Conservation (phyloP, 495 filamentous ascomycete species). For the Tuber aestivum region DNA sequence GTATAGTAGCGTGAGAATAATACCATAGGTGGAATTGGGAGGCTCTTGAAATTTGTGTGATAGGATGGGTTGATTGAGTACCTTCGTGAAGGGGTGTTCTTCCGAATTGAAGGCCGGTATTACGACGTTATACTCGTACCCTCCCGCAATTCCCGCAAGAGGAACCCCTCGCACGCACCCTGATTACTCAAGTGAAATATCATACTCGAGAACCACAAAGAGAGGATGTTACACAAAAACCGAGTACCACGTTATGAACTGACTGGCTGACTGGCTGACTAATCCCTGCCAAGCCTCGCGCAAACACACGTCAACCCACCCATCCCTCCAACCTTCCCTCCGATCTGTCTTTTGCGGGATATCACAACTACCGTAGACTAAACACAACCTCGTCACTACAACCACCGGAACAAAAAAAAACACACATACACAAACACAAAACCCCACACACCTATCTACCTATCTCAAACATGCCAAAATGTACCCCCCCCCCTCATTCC, state of each 20-base stretch:
- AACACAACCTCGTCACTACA: not conserved
- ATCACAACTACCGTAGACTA: not conserved
- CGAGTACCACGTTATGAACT: not conserved
- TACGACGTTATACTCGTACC: no score
- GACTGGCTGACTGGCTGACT: no score
- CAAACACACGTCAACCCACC: not conserved
- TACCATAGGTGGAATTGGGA: no score
- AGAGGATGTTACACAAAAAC: not conserved
- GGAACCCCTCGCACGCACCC: no score
- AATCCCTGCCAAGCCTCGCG: not conserved
- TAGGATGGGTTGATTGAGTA: no score
- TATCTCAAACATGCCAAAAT: constrained; percentile 66
- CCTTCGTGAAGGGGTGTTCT: no score
- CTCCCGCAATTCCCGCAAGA: no score
- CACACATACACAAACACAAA: constrained; percentile 18
- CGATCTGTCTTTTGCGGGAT: not conserved
- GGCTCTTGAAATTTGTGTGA: no score
- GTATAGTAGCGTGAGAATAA: no score
- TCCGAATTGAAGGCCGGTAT: no score
- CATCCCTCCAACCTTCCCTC: not conserved
- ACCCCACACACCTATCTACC: constrained; percentile 20
- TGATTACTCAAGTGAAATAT: no score
- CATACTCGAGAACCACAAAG: no score
- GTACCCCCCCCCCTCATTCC: constrained; percentile 51
- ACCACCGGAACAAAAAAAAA: not conserved